Percentiles rank a stretch among this genome's conserved stretches.
These are phyloP conservation scores for Anisogramma anomala DNA, from an alignment of 2,329 filamentous ascomycete species.

Conservation along the genomic window DNA sequence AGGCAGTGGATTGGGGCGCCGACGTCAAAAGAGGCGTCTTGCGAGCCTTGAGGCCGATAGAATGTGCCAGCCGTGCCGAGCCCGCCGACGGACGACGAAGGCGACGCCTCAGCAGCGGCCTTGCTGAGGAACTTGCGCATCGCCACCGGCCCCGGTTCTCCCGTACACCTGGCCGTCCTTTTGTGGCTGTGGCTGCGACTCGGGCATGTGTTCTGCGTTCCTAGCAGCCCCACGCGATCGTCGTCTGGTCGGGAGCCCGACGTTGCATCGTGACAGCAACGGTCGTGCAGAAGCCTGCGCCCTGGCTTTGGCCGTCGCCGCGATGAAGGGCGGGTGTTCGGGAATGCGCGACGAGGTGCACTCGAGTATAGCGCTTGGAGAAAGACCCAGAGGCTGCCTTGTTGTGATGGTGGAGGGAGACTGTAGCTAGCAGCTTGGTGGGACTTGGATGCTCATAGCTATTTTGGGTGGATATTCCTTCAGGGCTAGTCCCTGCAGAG, in stretches of 20 bases:
- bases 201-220: not conserved
- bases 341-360: too few species aligned
- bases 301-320: not conserved
- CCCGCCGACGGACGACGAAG: conserved; percentile 27
- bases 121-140: conserved; percentile 52
- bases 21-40: conserved; percentile 41
- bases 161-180: too few species aligned
- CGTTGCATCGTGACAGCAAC: not conserved
- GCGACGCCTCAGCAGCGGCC: conserved; percentile 33
- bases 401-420: not conserved
- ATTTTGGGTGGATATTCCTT: too few species aligned
- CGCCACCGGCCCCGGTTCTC: too few species aligned
- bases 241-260: not conserved
- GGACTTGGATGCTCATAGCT: too few species aligned
- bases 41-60: conserved; percentile 44
- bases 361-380: too few species aligned
- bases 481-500: too few species aligned
- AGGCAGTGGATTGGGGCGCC: conserved; percentile 44
- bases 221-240: not conserved
- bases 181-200: conserved; percentile 27
- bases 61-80: conserved; percentile 23
- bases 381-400: not conserved
- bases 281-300: not conserved
- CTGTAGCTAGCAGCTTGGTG: too few species aligned
- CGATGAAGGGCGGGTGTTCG: too few species aligned